Base-by-base conservation (phyloP, 225 moss, liverwort and hornwort genomes). In the Physcomitrellopsis africana region DNA sequence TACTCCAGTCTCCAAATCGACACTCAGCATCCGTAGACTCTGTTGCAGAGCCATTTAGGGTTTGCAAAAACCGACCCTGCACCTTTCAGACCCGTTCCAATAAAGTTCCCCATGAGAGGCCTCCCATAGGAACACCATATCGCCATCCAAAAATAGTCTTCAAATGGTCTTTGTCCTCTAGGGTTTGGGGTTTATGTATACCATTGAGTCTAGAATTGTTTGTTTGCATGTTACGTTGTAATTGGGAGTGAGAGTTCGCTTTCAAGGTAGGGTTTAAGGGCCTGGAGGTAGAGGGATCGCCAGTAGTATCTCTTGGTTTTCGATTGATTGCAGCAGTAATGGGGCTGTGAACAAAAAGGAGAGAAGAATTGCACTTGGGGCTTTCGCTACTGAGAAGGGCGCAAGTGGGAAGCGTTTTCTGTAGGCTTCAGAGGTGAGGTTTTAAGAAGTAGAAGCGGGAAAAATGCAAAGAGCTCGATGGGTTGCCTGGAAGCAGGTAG, bases 401-500 rank as follows among this genome's bases (percentile, higher is more conserved):
- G 9, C 63, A 54, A 55, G 52, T 14, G 45, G 58, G 15, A 43
- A 43, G 68, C 8, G 56, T 49, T 63, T 42, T 17, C 45, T 58
- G 44, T 18, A 19, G 60, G 59, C 43, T 69, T 7, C 3, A 45
- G 69, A 10, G 9, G 17, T 17, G 26, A 8, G 61, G 20, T 42
- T 53, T 72, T 6, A 59, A 10, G 19, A 37, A 9, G 19, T 37
- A 55, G 53, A 17, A 47, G 72, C 26, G 32, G 23, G 45, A 51
- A 74, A 60, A 45, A 86, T 86, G 86, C 78, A 79, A 37, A 79
- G 76, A 62, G 69, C 73, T 53, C 60, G 57, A 43, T 73, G 79
- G 65, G 62, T 69, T 76, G 79, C 80, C 69, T 84, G 81, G 86
- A 66, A 69, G 27, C 83, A 84, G 76, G 73, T 83, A 16, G 56